Evolutionary conservation across 768 basidiomycete species (phyloP), one percentile per base, ranked within the genome.

Genomic region (Mycena belliarum): DNA sequence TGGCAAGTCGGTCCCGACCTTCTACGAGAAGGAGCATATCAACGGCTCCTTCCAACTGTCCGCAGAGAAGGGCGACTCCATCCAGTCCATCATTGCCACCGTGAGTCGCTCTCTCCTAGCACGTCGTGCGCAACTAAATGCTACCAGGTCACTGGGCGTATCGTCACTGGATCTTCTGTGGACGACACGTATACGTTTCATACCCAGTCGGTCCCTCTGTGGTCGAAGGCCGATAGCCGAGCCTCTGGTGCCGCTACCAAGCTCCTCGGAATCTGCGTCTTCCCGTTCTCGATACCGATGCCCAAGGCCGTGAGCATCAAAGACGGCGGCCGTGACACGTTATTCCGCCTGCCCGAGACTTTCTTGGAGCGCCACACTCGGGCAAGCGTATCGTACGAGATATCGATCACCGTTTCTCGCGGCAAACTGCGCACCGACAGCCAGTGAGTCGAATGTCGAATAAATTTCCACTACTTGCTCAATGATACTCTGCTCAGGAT

Each of bases 1-100:
- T 4, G 69, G 77, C 11, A 79, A 77, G 52, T 80, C 79, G 49
- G 68, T 82, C 32, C 81, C 82, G 10, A 79, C 78, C 21, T 81
- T 79, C 67, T 79, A 77, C 64, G 81, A 83, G 73, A 82, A 80
- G 71, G 80, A 82, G 67, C 75, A 76, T 46, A 76, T 83, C 70
- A 79, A 70, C 49, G 80, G 79, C 41, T 70, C 69, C 38, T 70
- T 83, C 45, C 76, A 81, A 63, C 65, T 83, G 60, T 67, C 72
- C 49, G 79, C 78, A 25, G 80, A 81, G 61, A 77, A 74, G 69
- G 79, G 79, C 26, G 81, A 83, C 65, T 81, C 78, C 21, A 82
- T 82, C 43, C 79, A 81, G 55, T 74, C 78, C 23, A 71, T 82
- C 50, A 74, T 72, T 25, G 77, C 76, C 37, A 73, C 64, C 44